Evolutionary conservation across 2,329 filamentous ascomycete species (phyloP).

Genomic region (Fusarium circinatum): DNA sequence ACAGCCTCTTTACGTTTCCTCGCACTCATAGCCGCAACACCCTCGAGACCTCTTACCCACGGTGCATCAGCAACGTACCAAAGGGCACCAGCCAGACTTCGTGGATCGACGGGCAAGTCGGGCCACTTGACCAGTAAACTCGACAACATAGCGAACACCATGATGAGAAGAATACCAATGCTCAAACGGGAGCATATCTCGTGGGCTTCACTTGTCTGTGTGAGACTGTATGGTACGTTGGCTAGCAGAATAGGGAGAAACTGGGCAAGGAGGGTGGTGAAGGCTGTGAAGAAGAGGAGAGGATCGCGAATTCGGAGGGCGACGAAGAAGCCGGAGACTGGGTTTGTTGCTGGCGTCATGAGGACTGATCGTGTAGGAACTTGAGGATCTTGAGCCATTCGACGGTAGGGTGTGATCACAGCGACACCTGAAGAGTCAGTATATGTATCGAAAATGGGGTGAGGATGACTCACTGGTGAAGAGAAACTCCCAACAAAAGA

Average conservation of each 20-base stretch:
- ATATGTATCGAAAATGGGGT: accelerated
- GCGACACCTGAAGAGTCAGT: constrained; percentile 48
- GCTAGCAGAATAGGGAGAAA: constrained; percentile 59
- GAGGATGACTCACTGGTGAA: constrained; percentile 49
- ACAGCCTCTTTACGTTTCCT: constrained; percentile 19
- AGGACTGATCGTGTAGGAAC: constrained; percentile 51
- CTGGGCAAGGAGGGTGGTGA: constrained; percentile 57
- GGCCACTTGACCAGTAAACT: constrained; percentile 56
- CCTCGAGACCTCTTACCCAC: constrained; percentile 29
- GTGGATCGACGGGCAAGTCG: constrained; percentile 57
- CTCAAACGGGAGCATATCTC: constrained; percentile 54
- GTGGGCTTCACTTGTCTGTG: constrained; percentile 52
- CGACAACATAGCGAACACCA: constrained; percentile 52
- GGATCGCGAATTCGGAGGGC: constrained; percentile 45
- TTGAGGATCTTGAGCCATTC: constrained; percentile 50
- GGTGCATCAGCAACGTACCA: constrained; percentile 50
- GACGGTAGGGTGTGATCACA: constrained; percentile 55
- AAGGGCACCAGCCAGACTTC: constrained; percentile 56
- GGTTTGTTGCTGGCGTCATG: constrained; percentile 55
- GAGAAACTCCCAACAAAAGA: constrained; percentile 54
- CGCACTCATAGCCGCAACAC: constrained; percentile 28
- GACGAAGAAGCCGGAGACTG: constrained; percentile 53
- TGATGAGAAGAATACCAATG: constrained; percentile 52
- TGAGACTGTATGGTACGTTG: constrained; percentile 58
- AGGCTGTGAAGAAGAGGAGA: constrained; percentile 53